These are phyloP conservation scores for Rhizopus arrhizus DNA, from an alignment of 371 early-diverging fungal species.

Conservation along the genomic window DNA sequence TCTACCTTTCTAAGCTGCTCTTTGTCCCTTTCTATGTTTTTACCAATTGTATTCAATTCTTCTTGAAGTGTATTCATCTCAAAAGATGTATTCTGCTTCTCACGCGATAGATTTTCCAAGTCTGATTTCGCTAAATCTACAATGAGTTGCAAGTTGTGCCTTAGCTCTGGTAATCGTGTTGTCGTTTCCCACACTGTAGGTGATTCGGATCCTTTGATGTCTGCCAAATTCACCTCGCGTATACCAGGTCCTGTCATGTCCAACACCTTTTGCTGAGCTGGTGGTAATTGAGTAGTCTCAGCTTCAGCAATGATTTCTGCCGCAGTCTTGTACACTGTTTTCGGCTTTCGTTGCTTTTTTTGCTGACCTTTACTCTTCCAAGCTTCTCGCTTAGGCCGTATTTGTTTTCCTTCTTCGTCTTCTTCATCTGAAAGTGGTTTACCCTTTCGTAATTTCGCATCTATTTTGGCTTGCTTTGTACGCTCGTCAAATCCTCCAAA, in stretches of 20 bases:
- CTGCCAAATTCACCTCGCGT: conserved; percentile 60
- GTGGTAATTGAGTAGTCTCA: conserved; percentile 18
- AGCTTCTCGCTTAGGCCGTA: conserved; percentile 39
- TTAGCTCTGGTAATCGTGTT: conserved; percentile 71
- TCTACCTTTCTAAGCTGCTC: conserved; percentile 42
- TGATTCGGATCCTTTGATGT: conserved; percentile 45
- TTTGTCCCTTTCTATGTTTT: conserved; percentile 39
- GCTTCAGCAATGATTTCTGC: conserved; percentile 57
- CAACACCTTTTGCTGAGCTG: conserved; percentile 63
- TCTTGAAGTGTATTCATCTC: conserved; percentile 46
- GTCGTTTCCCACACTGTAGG: conserved; percentile 54
- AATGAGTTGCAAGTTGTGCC: conserved; percentile 76
- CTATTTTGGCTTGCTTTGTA: conserved; percentile 56
- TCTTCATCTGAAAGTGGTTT: conserved; percentile 29
- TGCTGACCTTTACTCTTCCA: conserved; percentile 48
- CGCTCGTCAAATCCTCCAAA: conserved; percentile 75
- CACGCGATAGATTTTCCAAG: conserved; percentile 65
- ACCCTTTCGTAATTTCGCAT: conserved; percentile 38
- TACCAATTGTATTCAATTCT: conserved; percentile 45
- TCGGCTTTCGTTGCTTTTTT: conserved; percentile 38
- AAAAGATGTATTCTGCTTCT: conserved; percentile 52
- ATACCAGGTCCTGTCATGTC: conserved; percentile 81
- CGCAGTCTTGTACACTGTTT: conserved; percentile 74
- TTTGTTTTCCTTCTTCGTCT: conserved; percentile 19
- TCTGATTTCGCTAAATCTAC: conserved; percentile 72